A percentile compares a stretch with the other conserved stretches of the same genome.
These are phyloP conservation scores for Micractinium conductrix DNA, from an alignment of 139 green algal genomes.

Conservation along the genomic window DNA sequence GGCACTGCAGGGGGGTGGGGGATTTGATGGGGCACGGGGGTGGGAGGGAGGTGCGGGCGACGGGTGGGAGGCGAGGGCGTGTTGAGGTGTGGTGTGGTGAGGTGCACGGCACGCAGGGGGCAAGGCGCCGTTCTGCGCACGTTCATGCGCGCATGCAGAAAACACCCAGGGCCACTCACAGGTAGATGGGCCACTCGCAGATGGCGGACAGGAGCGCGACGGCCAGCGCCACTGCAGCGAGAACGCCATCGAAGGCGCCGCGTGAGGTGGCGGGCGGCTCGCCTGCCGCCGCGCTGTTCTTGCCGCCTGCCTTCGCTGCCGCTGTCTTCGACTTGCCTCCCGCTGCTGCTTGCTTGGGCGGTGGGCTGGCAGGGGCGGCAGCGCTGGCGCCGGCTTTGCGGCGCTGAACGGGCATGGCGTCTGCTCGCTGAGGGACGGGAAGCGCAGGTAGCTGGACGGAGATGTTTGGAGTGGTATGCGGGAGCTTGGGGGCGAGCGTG, in stretches of 20 bases:
- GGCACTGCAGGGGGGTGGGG: neutral
- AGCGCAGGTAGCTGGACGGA: neutral
- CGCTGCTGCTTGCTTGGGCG: neutral
- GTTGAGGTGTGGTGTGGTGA: neutral
- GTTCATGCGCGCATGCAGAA: neutral
- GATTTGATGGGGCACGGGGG: too few relatives aligned
- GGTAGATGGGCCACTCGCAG: constrained; percentile 22
- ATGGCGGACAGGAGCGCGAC: neutral
- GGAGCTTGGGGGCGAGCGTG: too few relatives aligned
- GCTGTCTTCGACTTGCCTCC: neutral
- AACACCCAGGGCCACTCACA: neutral
- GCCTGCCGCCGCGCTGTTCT: neutral
- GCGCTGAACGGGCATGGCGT: neutral
- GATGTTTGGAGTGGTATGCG: neutral
- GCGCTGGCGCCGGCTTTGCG: neutral
- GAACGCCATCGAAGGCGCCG: neutral
- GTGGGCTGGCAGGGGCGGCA: neutral
- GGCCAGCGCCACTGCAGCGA: neutral
- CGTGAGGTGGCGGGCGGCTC: neutral
- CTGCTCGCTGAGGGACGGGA: neutral
- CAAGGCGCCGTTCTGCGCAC: neutral
- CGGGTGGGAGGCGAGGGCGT: too few relatives aligned
- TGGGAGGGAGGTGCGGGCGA: too few relatives aligned
- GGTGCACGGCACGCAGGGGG: neutral
- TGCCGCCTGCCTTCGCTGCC: neutral